phyloP scores from a whole-genome alignment of 1,284 basidiomycete genomes.

The Sphaerobolus stellatus region DNA sequence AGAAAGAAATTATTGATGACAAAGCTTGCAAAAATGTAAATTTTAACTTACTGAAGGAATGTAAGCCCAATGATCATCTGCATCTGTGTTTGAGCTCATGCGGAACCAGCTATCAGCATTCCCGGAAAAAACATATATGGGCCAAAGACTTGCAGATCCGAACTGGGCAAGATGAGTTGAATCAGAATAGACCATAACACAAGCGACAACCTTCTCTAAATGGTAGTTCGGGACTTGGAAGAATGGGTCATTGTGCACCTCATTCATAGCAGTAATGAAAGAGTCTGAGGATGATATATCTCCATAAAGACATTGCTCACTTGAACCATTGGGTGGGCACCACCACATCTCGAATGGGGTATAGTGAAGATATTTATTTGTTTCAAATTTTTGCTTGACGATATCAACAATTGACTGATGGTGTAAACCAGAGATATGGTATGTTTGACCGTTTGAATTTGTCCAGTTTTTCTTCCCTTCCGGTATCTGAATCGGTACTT shows the following conservation, averaged over 20 bases:
- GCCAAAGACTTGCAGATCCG: slow-evolving; percentile 36
- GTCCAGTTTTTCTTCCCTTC: background rate
- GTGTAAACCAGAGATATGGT: slow-evolving; percentile 8
- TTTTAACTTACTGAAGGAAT: slow-evolving; percentile 29
- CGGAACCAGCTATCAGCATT: slow-evolving; percentile 37
- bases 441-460: background rate
- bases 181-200: slow-evolving; percentile 38
- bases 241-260: background rate
- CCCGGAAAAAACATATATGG: slow-evolving; percentile 36
- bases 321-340: slow-evolving; percentile 12
- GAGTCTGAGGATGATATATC: slow-evolving; percentile 32
- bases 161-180: slow-evolving; percentile 37
- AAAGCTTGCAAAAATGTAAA: slow-evolving; percentile 14
- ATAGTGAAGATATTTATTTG: slow-evolving; percentile 23
- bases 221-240: background rate
- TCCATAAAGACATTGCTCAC: slow-evolving; percentile 23
- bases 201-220: slow-evolving; percentile 17
- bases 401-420: slow-evolving; percentile 10
- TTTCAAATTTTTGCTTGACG: background rate
- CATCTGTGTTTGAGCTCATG: slow-evolving; percentile 18
- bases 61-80: slow-evolving; percentile 36
- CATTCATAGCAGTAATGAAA: background rate
- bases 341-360: slow-evolving; percentile 28
- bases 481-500: background rate
- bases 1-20: slow-evolving; percentile 3